phyloP scores from a whole-genome alignment of 208 protist genomes.

The Crithidia thermophila region DNA sequence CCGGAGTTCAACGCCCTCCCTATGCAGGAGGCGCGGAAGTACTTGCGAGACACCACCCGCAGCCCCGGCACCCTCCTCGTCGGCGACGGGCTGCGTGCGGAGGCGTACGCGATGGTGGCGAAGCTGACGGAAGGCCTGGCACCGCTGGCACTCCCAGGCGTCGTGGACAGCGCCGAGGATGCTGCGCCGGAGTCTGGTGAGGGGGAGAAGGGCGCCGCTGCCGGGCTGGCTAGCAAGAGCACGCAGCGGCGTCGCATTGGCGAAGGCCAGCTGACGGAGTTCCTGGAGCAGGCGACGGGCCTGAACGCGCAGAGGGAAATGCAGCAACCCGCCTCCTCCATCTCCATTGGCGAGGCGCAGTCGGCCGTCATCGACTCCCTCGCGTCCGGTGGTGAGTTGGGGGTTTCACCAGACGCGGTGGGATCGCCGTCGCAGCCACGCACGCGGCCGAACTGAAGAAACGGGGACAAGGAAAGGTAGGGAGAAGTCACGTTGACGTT shows the following conservation, averaged over 20 bases:
- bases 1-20: constrained; percentile 81
- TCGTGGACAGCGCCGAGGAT: constrained; percentile 27
- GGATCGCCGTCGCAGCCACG: constrained; percentile 9
- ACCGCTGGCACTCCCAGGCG: constrained; percentile 33
- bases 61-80: constrained; percentile 57
- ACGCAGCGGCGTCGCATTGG: constrained; percentile 19
- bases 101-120: constrained; percentile 60
- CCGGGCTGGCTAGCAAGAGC: constrained; percentile 15
- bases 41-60: constrained; percentile 73
- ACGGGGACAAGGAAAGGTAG: no score
- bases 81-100: constrained; percentile 58
- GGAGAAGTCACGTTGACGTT: not conserved
- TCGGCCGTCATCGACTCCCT: constrained; percentile 43
- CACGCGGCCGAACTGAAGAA: constrained; percentile 14
- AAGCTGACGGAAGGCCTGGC: constrained; percentile 53
- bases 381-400: constrained; percentile 23
- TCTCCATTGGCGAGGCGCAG: constrained; percentile 59
- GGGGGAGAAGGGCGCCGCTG: not conserved
- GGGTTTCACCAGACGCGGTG: constrained; percentile 24
- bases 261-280: constrained; percentile 47
- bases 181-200: constrained; percentile 11
- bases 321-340: constrained; percentile 19
- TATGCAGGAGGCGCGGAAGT: constrained; percentile 64
- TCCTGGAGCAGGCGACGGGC: constrained; percentile 71
- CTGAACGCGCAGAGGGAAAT: constrained; percentile 41